Evolutionary conservation across 2,329 filamentous ascomycete species (phyloP).

Genomic region (Trichophyton equinum): DNA sequence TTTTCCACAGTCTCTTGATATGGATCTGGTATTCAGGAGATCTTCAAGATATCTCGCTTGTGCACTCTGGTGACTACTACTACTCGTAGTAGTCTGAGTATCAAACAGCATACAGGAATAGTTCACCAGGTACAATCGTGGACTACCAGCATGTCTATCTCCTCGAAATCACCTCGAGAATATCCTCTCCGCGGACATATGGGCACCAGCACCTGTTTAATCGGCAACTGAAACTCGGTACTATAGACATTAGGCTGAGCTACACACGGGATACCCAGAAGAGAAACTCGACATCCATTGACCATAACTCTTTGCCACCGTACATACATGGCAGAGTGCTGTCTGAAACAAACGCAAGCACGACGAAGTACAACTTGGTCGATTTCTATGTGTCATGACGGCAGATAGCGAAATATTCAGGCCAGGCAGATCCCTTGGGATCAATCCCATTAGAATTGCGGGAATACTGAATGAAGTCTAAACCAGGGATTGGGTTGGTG

Average conservation of each 20-base stretch:
- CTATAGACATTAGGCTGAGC: background rate
- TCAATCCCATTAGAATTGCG: background rate
- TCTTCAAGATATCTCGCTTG: too few species aligned
- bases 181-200: background rate
- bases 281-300: background rate
- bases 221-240: background rate
- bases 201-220: background rate
- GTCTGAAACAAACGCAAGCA: background rate
- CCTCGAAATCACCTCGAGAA: background rate
- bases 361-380: background rate
- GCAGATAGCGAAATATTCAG: background rate
- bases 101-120: too few species aligned
- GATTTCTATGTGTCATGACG: background rate
- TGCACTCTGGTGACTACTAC: too few species aligned
- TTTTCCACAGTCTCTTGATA: too few species aligned
- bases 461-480: constrained; percentile 1
- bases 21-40: too few species aligned
- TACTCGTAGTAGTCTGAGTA: too few species aligned
- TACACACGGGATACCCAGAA: background rate
- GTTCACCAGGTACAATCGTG: too few species aligned
- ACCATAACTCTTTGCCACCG: background rate
- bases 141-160: too few species aligned
- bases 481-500: background rate
- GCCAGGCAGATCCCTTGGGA: background rate
- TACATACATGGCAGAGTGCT: background rate